Conservation (phyloP, 768 basidiomycete genomes). For the Brasilioporus rufonigricans region DNA sequence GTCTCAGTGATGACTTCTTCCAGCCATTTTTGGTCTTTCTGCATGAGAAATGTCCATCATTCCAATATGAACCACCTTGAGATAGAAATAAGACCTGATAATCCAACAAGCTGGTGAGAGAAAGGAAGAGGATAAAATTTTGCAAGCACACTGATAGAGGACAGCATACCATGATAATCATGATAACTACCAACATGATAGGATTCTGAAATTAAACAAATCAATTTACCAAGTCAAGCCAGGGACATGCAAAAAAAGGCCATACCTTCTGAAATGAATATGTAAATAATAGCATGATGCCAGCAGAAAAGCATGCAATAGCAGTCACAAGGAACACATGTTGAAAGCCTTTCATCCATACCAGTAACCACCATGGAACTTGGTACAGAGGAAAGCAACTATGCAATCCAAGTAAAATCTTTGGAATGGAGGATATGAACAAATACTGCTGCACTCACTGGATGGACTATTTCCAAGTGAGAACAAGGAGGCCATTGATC, state of each 20-base stretch:
- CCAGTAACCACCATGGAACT: slow-evolving; percentile 56
- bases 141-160: background rate
- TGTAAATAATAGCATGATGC: slow-evolving; percentile 70
- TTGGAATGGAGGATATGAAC: background rate
- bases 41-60: slow-evolving; percentile 42
- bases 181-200: slow-evolving; percentile 66
- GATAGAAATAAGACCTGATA: slow-evolving; percentile 43
- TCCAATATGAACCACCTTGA: slow-evolving; percentile 52
- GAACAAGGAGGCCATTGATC: slow-evolving; percentile 48
- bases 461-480: slow-evolving; percentile 55
- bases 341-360: slow-evolving; percentile 83
- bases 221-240: background rate
- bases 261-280: slow-evolving; percentile 69
- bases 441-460: slow-evolving; percentile 36
- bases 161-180: slow-evolving; percentile 54
- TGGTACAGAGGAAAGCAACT: slow-evolving; percentile 50
- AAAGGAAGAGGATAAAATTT: background rate
- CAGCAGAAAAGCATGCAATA: slow-evolving; percentile 77
- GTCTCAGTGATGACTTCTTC: slow-evolving; percentile 35
- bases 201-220: slow-evolving; percentile 37
- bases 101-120: slow-evolving; percentile 28
- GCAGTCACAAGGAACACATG: slow-evolving; percentile 80
- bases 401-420: background rate
- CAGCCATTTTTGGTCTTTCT: slow-evolving; percentile 48
- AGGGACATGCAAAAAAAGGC: background rate